Evolutionary conservation across 176 grass and related monocot species (phyloP).

Genomic region (Elymus sibiricus): DNA sequence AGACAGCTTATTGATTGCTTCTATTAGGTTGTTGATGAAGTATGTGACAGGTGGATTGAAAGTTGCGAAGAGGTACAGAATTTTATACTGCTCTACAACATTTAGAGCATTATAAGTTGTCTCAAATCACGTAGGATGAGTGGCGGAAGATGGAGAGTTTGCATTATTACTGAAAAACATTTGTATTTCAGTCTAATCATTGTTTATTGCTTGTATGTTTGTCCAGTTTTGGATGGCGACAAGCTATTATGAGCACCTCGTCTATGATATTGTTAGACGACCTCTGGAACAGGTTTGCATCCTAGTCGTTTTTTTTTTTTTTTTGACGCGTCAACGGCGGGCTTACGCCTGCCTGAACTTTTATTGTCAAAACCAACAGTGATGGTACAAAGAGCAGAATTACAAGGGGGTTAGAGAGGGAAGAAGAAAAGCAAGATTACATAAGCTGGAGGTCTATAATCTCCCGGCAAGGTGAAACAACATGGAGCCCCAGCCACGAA

Average conservation of each 20-base stretch:
- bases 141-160: neutral
- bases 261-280: conserved; percentile 10
- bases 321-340: no score
- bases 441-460: no score
- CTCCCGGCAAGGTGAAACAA: no score
- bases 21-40: neutral
- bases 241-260: neutral
- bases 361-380: no score
- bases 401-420: no score
- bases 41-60: neutral
- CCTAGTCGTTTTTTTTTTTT: no score
- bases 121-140: neutral
- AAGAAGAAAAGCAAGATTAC: no score
- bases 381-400: no score
- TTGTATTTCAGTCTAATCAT: neutral
- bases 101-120: neutral
- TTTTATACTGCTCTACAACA: neutral
- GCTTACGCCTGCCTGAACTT: no score
- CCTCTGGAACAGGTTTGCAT: neutral
- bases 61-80: neutral
- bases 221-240: neutral
- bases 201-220: neutral
- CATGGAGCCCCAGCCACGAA: no score
- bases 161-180: neutral
- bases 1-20: neutral